Evolutionary conservation across 2,329 filamentous ascomycete genomes (phyloP).

Genomic region (Apiospora hydei): DNA sequence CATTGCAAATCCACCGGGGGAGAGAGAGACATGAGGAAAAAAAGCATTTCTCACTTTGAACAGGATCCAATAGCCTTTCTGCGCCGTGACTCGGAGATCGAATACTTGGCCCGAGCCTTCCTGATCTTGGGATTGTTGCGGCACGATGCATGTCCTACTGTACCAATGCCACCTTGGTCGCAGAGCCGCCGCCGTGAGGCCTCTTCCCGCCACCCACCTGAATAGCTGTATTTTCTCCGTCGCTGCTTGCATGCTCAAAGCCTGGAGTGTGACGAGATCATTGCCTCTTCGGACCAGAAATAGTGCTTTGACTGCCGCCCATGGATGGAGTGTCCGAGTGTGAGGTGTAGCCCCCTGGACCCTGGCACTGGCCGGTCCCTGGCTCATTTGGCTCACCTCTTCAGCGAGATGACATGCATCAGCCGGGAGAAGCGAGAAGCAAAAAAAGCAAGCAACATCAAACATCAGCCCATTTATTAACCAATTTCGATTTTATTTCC

Average conservation of each 20-base stretch:
- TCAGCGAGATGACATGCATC: conserved; percentile 19
- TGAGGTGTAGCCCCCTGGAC: background rate
- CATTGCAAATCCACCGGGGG: conserved; percentile 10
- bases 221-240: background rate
- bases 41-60: background rate
- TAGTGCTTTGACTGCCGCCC: conserved; percentile 3
- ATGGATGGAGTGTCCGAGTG: background rate
- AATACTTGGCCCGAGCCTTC: background rate
- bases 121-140: conserved; percentile 2
- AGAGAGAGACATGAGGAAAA: background rate
- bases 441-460: conserved; percentile 8
- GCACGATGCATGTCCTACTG: background rate
- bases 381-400: conserved; percentile 15
- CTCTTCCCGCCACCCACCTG: background rate
- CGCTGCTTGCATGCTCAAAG: background rate
- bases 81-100: conserved; percentile 15
- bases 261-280: background rate
- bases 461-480: background rate
- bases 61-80: conserved; percentile 9
- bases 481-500: background rate
- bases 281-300: background rate
- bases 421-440: background rate
- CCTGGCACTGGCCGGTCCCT: background rate
- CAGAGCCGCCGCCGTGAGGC: conserved; percentile 8
- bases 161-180: background rate